Percentiles rank a stretch among this genome's conserved stretches.
Conservation (phyloP, 2,329 filamentous ascomycete species). For the Xylariaceae sp. region DNA sequence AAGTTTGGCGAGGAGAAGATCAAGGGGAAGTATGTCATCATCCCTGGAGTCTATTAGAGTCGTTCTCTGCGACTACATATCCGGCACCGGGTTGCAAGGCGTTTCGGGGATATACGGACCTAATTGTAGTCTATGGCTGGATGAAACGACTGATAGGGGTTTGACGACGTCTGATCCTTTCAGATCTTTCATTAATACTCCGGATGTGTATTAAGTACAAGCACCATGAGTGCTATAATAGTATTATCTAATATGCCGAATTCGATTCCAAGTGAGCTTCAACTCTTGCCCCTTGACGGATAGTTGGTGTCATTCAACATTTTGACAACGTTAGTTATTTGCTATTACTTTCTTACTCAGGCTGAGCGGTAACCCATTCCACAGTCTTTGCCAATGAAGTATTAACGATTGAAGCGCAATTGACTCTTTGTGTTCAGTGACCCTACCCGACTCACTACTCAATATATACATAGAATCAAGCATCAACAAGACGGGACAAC, state of each 20-base stretch:
- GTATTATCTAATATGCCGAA: no score
- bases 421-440: not conserved
- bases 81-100: not conserved
- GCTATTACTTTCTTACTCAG: no score
- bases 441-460: not conserved
- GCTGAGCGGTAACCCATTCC: no score
- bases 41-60: slow-evolving; percentile 38
- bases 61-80: not conserved
- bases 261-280: no score
- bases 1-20: slow-evolving; percentile 84
- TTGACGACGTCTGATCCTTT: not conserved
- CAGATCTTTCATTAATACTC: no score
- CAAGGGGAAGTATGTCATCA: slow-evolving; percentile 65
- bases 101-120: not conserved
- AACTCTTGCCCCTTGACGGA: no score
- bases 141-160: not conserved
- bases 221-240: no score
- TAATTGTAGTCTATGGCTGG: not conserved
- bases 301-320: no score
- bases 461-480: not conserved
- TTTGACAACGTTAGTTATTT: no score
- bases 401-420: no score
- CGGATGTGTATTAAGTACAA: no score
- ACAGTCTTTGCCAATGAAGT: no score
- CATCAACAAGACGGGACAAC: not conserved